Base-by-base conservation (phyloP, 202 grass and related monocot genomes). In the Dendrocalamus latiflorus region DNA sequence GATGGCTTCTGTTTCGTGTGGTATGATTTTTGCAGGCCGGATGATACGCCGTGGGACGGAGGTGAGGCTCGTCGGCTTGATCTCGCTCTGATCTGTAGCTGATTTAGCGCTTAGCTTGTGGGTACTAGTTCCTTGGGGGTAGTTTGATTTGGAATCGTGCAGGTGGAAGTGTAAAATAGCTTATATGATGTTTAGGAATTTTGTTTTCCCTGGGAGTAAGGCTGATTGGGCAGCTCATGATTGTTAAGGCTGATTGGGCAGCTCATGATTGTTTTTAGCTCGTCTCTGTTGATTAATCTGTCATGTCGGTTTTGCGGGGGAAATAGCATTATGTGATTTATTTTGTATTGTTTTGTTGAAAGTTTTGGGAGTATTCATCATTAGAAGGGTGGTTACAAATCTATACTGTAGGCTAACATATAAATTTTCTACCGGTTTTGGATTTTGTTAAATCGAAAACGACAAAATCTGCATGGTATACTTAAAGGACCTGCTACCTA, bases 21-120 rank as follows among this genome's bases (percentile, higher is more conserved):
- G 0, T 78, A 36, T 51, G 54, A 57, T 75, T 84, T 83, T 88
- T 65, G 83, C 90, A 91, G 90, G 72, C 90, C 90, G 6, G 90
- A 91, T 80, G 90, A 91, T 42, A 91, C 90, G 53, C 78, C 89
- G 15, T 91, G 89, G 89, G 89, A 91, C 25, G 89, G 89, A 84
- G 89, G 89, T 91, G 83, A 86, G 90, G 5, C 43, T 70, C 16
- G 6, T 72, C 6, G 65, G 62, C 81, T 74, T 79, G 39, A 61
- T 75, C 21, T 51, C 28, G 24, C 11, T 69, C 59, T 65, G 48
- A 76, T 85, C 72, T 66, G 57, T 68, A 8, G 30, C 38, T 16
- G 57, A 22, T 69, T 72, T 38, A 47, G 12, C 37, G 25, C 21
- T n/a, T n/a, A n/a, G n/a, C n/a, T n/a, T n/a, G n/a, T n/a, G n/a